These are phyloP conservation scores for Sporormia fimetaria DNA, from an alignment of 495 filamentous ascomycete genomes.

Conservation along the genomic window DNA sequence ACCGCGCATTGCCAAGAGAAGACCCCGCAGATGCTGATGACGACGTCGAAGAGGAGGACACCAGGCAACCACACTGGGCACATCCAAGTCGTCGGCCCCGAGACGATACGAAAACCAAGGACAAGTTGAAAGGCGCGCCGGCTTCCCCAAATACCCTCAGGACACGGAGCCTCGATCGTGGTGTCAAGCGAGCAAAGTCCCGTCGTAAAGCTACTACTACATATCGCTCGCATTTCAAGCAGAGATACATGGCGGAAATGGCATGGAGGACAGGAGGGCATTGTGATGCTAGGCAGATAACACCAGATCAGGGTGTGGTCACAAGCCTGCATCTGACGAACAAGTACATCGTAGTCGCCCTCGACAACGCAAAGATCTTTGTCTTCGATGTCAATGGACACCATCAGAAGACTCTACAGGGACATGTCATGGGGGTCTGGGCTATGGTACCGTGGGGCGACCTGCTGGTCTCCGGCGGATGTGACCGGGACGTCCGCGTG, in stretches of 20 bases:
- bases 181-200: slow-evolving; percentile 3
- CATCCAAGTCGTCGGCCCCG: slow-evolving; percentile 10
- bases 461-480: slow-evolving; percentile 88
- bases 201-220: slow-evolving; percentile 42
- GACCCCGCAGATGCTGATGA: slow-evolving; percentile 15
- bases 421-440: slow-evolving; percentile 99
- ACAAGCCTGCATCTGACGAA: slow-evolving; percentile 88
- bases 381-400: slow-evolving; percentile 89
- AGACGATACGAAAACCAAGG: neutral
- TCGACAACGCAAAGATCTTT: slow-evolving; percentile 98
- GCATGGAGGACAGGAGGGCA: slow-evolving; percentile 86
- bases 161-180: slow-evolving; percentile 25
- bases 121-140: slow-evolving; percentile 9
- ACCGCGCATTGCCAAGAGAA: slow-evolving; percentile 46
- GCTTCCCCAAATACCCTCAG: slow-evolving; percentile 10
- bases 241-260: slow-evolving; percentile 90
- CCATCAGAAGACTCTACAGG: slow-evolving; percentile 76
- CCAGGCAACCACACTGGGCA: slow-evolving; percentile 4
- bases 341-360: slow-evolving; percentile 92
- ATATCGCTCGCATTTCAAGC: slow-evolving; percentile 94
- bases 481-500: slow-evolving; percentile 90
- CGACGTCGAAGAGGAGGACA: slow-evolving; percentile 9
- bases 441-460: slow-evolving; percentile 99
- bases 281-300: slow-evolving; percentile 70
- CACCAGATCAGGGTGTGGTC: slow-evolving; percentile 90